Evolutionary conservation across 257 asterid species (phyloP).

Genomic region (Rubia yunnanensis): DNA sequence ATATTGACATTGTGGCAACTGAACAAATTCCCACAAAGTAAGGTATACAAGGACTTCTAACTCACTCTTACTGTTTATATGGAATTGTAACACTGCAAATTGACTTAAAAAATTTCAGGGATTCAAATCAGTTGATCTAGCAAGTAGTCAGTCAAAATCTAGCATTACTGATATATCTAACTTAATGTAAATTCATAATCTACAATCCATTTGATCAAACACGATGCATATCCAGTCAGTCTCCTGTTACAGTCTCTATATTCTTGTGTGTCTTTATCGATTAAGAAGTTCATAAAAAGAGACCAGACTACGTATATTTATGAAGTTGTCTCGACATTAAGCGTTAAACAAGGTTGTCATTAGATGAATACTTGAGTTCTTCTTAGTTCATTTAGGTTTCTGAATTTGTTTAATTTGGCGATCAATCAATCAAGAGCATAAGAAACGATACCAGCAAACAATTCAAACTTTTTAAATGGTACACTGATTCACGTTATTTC

Average conservation of each 20-base stretch:
- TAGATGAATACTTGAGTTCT: not conserved
- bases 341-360: not conserved
- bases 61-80: not conserved
- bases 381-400: not conserved
- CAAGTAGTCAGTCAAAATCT: not conserved
- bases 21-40: not conserved
- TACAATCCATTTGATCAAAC: not conserved
- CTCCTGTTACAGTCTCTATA: not conserved
- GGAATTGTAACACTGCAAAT: not conserved
- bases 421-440: not conserved
- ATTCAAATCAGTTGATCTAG: not conserved
- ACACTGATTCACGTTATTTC: not conserved
- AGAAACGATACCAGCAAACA: not conserved
- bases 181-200: not conserved
- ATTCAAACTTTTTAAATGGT: not conserved
- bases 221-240: not conserved
- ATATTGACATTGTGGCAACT: not conserved
- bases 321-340: not conserved
- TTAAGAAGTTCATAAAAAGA: not conserved
- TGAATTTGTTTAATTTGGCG: not conserved
- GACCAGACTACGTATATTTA: not conserved
- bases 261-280: not conserved
- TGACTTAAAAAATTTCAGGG: no score
- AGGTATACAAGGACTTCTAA: not conserved
- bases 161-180: not conserved